Evolutionary conservation across 495 filamentous ascomycete genomes (phyloP).

Genomic region (Talaromyces liani): DNA sequence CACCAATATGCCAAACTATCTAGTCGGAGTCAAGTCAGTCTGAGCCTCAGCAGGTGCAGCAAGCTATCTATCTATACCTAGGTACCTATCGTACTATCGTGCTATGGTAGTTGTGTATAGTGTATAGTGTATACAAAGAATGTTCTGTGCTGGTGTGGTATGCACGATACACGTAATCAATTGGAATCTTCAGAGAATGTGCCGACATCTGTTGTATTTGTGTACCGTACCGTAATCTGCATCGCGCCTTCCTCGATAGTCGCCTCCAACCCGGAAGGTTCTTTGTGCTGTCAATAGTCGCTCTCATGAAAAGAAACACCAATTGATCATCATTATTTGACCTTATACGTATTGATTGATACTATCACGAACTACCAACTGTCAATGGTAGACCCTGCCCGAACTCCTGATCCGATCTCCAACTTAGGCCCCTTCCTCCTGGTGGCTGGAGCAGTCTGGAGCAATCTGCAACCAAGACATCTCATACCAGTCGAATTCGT

Average conservation of each 20-base stretch:
- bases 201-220: neutral
- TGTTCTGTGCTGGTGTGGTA: neutral
- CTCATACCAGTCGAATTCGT: neutral
- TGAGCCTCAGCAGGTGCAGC: too few relatives aligned
- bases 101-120: neutral
- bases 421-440: neutral
- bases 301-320: neutral
- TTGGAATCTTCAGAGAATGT: neutral
- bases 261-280: neutral
- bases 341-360: neutral
- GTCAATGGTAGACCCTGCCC: neutral
- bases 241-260: neutral
- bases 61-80: too few relatives aligned
- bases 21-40: neutral
- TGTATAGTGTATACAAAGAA: neutral
- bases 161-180: neutral
- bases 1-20: neutral
- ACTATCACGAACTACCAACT: neutral
- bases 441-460: neutral
- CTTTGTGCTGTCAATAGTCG: neutral
- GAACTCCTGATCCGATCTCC: neutral
- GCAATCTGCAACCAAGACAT: neutral
- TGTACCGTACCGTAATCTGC: neutral
- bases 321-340: neutral
- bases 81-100: too few relatives aligned